Percentiles rank a stretch among this genome's conserved stretches.
phyloP scores from a whole-genome alignment of 805 yeast species.

The Ogataea paraovalis region DNA sequence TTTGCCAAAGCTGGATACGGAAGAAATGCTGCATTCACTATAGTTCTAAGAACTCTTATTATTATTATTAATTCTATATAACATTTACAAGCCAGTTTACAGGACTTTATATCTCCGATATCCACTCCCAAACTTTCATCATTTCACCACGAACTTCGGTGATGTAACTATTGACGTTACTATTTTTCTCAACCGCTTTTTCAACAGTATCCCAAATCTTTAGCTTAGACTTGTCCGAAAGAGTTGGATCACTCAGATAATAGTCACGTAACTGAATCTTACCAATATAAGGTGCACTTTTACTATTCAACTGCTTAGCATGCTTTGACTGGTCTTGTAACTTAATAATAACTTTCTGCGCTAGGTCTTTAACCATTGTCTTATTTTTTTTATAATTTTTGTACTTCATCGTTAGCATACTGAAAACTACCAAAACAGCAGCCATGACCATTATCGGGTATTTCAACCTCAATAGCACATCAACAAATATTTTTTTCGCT shows the following conservation, averaged over 20 bases:
- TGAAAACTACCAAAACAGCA: slow-evolving; percentile 1
- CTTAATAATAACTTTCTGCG: slow-evolving; percentile 45
- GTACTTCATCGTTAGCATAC: slow-evolving; percentile 32
- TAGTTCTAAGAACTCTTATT: too few species aligned
- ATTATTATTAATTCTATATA: too few species aligned
- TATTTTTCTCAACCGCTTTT: slow-evolving; percentile 55
- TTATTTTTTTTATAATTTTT: slow-evolving; percentile 36
- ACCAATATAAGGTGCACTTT: slow-evolving; percentile 46
- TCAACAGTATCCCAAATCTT: slow-evolving; percentile 58
- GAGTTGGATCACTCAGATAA: slow-evolving; percentile 39
- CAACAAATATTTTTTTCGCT: slow-evolving; percentile 21
- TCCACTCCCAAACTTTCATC: slow-evolving; percentile 87
- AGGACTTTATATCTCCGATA: slow-evolving; percentile 36
- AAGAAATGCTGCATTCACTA: too few species aligned
- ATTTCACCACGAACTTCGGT: slow-evolving; percentile 84
- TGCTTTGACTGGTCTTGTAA: slow-evolving; percentile 43
- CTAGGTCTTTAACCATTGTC: slow-evolving; percentile 41
- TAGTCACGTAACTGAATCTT: slow-evolving; percentile 71
- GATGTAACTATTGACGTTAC: slow-evolving; percentile 58
- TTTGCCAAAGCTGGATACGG: too few species aligned
- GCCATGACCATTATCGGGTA: slow-evolving; percentile 16
- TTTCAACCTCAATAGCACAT: slow-evolving; percentile 20
- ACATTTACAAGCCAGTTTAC: too few species aligned
- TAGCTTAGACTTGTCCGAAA: slow-evolving; percentile 37
- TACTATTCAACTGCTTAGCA: slow-evolving; percentile 31